Evolutionary conservation across 768 basidiomycete genomes (phyloP).

Genomic region (Termitomyces sp.): DNA sequence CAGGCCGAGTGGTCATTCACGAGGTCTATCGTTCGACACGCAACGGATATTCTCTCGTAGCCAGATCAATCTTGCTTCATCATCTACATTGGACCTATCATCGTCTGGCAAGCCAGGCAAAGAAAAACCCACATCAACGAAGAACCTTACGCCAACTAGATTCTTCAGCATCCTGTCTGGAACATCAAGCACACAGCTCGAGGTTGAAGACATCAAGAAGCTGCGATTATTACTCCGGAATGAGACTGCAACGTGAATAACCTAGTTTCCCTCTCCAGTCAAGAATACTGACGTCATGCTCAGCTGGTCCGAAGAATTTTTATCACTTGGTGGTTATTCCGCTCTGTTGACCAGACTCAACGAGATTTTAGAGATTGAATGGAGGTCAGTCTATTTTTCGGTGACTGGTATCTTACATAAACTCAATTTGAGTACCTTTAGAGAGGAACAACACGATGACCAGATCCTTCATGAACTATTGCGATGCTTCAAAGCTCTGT

Average conservation of each 20-base stretch:
- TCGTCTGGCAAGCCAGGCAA: slow-evolving; percentile 38
- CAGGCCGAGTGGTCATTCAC: slow-evolving; percentile 43
- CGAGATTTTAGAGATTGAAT: slow-evolving; percentile 92
- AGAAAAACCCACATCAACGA: slow-evolving; percentile 46
- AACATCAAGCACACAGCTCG: slow-evolving; percentile 70
- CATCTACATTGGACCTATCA: slow-evolving; percentile 41
- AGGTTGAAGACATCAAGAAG: slow-evolving; percentile 86
- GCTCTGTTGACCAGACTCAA: slow-evolving; percentile 80
- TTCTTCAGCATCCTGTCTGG: slow-evolving; percentile 66
- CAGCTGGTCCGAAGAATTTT: slow-evolving; percentile 90
- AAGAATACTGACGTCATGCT: background rate
- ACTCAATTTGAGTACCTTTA: slow-evolving; percentile 24
- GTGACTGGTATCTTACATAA: background rate
- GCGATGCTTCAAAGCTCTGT: slow-evolving; percentile 90
- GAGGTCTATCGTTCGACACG: slow-evolving; percentile 62
- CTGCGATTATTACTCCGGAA: slow-evolving; percentile 83
- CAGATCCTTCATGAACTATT: slow-evolving; percentile 89
- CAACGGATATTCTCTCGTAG: slow-evolving; percentile 49
- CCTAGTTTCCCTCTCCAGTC: background rate
- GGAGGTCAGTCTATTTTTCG: slow-evolving; percentile 61
- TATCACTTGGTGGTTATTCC: slow-evolving; percentile 81
- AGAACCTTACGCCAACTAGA: slow-evolving; percentile 58
- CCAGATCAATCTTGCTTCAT: slow-evolving; percentile 43
- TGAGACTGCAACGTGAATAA: slow-evolving; percentile 76
- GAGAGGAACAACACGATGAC: slow-evolving; percentile 98